These are phyloP conservation scores for Aspergillus versicolor DNA, from an alignment of 2,329 filamentous ascomycete genomes.

Conservation along the genomic window DNA sequence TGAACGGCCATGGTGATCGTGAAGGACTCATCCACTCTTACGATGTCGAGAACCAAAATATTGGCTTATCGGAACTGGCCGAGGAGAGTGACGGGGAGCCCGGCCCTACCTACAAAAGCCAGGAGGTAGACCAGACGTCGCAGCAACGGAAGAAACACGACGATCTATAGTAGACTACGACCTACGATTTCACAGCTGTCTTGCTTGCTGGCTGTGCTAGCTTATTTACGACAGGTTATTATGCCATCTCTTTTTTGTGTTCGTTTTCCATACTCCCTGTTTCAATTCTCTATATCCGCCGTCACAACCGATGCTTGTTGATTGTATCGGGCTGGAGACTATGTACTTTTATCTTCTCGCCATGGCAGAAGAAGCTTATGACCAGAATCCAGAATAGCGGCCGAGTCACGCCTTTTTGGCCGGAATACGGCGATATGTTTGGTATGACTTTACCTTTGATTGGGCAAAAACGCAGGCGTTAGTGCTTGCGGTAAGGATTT, in stretches of 20 bases:
- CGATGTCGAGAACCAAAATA: slow-evolving; percentile 76
- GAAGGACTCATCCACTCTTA: slow-evolving; percentile 85
- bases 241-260: slow-evolving; percentile 13
- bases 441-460: slow-evolving; percentile 11
- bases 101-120: slow-evolving; percentile 35
- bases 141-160: slow-evolving; percentile 33
- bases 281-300: neutral
- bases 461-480: slow-evolving; percentile 16
- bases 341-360: slow-evolving; percentile 25
- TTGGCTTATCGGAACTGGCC: slow-evolving; percentile 75
- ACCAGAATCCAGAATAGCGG: slow-evolving; percentile 9
- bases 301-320: neutral
- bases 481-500: slow-evolving; percentile 18
- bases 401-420: neutral
- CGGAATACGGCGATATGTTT: slow-evolving; percentile 14
- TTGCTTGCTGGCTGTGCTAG: slow-evolving; percentile 8
- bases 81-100: slow-evolving; percentile 67
- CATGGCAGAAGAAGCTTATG: slow-evolving; percentile 17
- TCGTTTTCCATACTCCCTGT: slow-evolving; percentile 4
- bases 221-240: slow-evolving; percentile 27
- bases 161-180: slow-evolving; percentile 26
- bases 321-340: slow-evolving; percentile 15
- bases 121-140: slow-evolving; percentile 25
- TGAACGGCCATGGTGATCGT: slow-evolving; percentile 62
- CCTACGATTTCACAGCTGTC: slow-evolving; percentile 9